A percentile compares a stretch with the other conserved stretches of the same genome.
Conservation (phyloP, 2,329 filamentous ascomycete species). For the Trichoderma sp. region DNA sequence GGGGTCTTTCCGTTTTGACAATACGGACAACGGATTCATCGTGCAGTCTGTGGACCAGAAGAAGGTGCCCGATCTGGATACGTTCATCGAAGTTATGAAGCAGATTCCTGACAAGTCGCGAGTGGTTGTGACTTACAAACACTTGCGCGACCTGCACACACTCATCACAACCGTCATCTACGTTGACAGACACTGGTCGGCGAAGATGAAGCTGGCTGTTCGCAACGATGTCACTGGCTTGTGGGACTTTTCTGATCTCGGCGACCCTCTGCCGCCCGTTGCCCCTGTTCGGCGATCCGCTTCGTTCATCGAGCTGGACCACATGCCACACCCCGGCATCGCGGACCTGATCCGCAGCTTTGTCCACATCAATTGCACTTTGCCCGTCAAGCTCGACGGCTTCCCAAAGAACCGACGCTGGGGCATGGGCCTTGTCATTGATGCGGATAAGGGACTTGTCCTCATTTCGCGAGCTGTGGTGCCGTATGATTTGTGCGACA, state of each 20-base stretch:
- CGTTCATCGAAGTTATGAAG: conserved; percentile 91
- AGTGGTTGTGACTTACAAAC: conserved; percentile 93
- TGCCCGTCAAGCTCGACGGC: conserved; percentile 97
- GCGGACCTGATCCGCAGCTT: conserved; percentile 93
- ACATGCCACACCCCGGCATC: conserved; percentile 84
- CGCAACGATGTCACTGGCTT: conserved; percentile 87
- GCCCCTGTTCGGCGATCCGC: conserved; percentile 74
- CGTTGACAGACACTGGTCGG: conserved; percentile 93
- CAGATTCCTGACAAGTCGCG: conserved; percentile 78
- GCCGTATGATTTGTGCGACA: conserved; percentile 95
- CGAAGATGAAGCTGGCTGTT: conserved; percentile 89
- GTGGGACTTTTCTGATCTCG: conserved; percentile 92
- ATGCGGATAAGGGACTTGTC: conserved; percentile 93
- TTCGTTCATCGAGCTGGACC: conserved; percentile 88
- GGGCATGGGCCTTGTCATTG: conserved; percentile 95
- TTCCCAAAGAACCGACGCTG: conserved; percentile 93
- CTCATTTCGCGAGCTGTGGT: conserved; percentile 93
- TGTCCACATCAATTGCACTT: conserved; percentile 86
- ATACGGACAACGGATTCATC: conserved; percentile 87
- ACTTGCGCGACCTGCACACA: conserved; percentile 91
- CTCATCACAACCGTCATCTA: conserved; percentile 90
- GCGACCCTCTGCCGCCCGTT: conserved; percentile 74
- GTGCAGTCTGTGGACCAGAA: conserved; percentile 91
- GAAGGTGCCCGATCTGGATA: conserved; percentile 81
- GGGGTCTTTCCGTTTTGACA: conserved; percentile 93